Base-by-base conservation (phyloP, 306 rosid species). In the Gastrolobium bilobum region DNA sequence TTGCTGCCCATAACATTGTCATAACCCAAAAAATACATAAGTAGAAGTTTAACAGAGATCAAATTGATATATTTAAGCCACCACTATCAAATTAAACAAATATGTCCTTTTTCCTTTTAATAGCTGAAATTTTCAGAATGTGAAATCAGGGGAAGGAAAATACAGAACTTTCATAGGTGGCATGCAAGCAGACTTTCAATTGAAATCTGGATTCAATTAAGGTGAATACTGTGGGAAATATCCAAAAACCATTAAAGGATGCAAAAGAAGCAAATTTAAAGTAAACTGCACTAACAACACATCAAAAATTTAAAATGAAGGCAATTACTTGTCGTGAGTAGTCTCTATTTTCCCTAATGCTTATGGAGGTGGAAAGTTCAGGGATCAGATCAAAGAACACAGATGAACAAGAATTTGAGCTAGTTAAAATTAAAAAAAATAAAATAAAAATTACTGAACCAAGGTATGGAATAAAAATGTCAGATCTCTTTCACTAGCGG, bases 1-100 rank as follows among this genome's bases (percentile, higher is more conserved):
- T 79, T 69, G 73, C 93, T 86, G 91, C 84, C 73, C 50, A 76
- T 77, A 58, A 53, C 56, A 75, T 13, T 3, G 14, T 39, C 84
- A 59, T 10, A 71, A 59, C 52, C 68, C 84, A 44, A 50, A 39
- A 6, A 65, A 37, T 26, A 46, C 26, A 60, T 13, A 67, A 70
- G 38, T 37, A 44, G 3, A 63, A 76, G 6, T 29, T 60, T 30
- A 46, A 47, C 73, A 72, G 35, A 76, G 11, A 66, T 70, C 37
- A 54, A 79, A 57, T 70, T 47, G n/a, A n/a, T 33, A 14, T 79
- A 61, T 58, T 13, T 44, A 13, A 61, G 61, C 64, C 56, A 80
- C 8, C 35, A 20, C 53, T 30, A 13, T 56, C 30, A 52, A 67
- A 71, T 54, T 13, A 65, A 26, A 56, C 10, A 73, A 57, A 26